phyloP scores from a whole-genome alignment of 2,329 filamentous ascomycete species.

The Monilinia aucupariae region DNA sequence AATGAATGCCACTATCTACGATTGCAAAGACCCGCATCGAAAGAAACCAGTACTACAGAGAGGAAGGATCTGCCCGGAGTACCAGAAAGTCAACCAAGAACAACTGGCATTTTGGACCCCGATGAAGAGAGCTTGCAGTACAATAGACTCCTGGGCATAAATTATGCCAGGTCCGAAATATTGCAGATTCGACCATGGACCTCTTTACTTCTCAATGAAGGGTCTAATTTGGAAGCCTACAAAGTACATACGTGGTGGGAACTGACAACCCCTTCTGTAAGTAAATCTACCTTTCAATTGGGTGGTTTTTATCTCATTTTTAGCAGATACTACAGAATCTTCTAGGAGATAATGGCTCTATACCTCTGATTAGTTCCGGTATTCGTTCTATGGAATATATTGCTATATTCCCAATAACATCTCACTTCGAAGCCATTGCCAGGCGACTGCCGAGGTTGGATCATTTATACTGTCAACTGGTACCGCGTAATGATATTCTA shows the following conservation, averaged over 20 bases:
- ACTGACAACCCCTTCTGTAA: constrained; percentile 46
- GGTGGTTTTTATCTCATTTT: constrained; percentile 12
- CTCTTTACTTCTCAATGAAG: constrained; percentile 65
- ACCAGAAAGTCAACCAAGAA: neutral
- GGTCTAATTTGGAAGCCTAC: constrained; percentile 64
- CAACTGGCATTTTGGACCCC: no score
- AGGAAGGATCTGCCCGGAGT: neutral
- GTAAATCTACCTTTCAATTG: constrained; percentile 11
- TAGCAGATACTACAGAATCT: constrained; percentile 51
- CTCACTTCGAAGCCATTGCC: constrained; percentile 51
- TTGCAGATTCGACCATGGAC: constrained; percentile 49
- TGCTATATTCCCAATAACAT: constrained; percentile 61
- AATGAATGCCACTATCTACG: constrained; percentile 57
- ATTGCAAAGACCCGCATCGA: constrained; percentile 33
- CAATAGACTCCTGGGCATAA: no score
- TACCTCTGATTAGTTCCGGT: constrained; percentile 38
- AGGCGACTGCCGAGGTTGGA: constrained; percentile 46
- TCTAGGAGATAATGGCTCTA: constrained; percentile 37
- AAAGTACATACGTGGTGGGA: constrained; percentile 64
- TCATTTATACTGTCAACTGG: constrained; percentile 49
- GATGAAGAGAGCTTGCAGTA: constrained; percentile 4
- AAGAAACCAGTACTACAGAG: neutral
- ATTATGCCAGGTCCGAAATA: constrained; percentile 14
- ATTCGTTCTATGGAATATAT: constrained; percentile 53
- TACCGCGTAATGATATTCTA: constrained; percentile 37